phyloP scores from a whole-genome alignment of 495 filamentous ascomycete species.

The Xylaria telfairii region DNA sequence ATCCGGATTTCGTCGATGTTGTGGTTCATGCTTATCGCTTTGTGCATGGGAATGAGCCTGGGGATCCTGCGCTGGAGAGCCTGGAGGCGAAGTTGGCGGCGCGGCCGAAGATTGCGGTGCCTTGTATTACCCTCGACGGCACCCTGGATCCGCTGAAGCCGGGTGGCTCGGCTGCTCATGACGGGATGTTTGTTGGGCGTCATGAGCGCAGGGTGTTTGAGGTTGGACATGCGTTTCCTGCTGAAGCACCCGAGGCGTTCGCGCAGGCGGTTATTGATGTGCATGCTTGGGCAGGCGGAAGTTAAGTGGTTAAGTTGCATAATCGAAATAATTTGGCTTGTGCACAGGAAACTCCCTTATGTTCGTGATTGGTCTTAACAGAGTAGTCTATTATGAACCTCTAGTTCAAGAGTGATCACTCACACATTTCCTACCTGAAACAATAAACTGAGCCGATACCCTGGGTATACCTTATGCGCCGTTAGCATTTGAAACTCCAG shows the following conservation, averaged over 20 bases:
- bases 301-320: not conserved
- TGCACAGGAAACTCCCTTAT: not conserved
- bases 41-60: conserved; percentile 17
- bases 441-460: not conserved
- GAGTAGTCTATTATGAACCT: not conserved
- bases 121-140: conserved; percentile 26
- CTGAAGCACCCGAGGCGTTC: conserved; percentile 19
- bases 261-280: conserved; percentile 24
- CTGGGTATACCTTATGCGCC: conserved; percentile 1
- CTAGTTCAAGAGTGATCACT: not conserved
- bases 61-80: conserved; percentile 12
- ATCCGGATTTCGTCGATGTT: conserved; percentile 27
- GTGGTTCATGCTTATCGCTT: conserved; percentile 23
- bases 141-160: conserved; percentile 22
- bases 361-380: not conserved
- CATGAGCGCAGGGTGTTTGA: conserved; percentile 22
- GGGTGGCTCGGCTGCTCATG: conserved; percentile 14
- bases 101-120: conserved; percentile 23
- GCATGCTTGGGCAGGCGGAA: conserved; percentile 1
- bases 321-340: not conserved
- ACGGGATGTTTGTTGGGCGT: conserved; percentile 20
- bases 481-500: not conserved
- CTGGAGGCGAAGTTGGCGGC: conserved; percentile 12
- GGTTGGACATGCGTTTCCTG: conserved; percentile 25
- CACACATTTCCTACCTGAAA: not conserved